Conservation (phyloP, 2,329 filamentous ascomycete species). For the Fusarium coicis region DNA sequence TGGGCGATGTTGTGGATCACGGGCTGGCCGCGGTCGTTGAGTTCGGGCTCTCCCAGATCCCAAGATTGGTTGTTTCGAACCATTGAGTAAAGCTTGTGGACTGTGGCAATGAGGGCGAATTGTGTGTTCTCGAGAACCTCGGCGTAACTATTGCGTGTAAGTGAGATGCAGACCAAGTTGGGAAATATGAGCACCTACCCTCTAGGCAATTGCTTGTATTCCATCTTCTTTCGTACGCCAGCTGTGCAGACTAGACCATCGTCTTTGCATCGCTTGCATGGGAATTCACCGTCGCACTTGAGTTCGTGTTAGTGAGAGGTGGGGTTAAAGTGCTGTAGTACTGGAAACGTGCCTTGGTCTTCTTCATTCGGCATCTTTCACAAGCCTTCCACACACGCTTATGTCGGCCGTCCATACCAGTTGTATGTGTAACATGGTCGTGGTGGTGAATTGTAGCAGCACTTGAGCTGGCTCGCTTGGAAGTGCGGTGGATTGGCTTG, state of each 20-base stretch:
- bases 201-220: slow-evolving; percentile 73
- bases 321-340: slow-evolving; percentile 1
- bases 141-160: slow-evolving; percentile 61
- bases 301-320: slow-evolving; percentile 20
- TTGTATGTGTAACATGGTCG: slow-evolving; percentile 48
- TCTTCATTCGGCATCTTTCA: slow-evolving; percentile 75
- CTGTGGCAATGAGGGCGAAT: slow-evolving; percentile 71
- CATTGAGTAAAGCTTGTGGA: slow-evolving; percentile 74
- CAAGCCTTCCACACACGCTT: slow-evolving; percentile 76
- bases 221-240: slow-evolving; percentile 73
- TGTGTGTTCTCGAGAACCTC: slow-evolving; percentile 74
- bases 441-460: slow-evolving; percentile 52
- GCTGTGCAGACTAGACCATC: slow-evolving; percentile 72
- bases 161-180: slow-evolving; percentile 9
- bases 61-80: slow-evolving; percentile 67
- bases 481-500: slow-evolving; percentile 62
- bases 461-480: slow-evolving; percentile 60
- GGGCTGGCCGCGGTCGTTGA: slow-evolving; percentile 71
- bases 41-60: slow-evolving; percentile 71
- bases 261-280: slow-evolving; percentile 74
- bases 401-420: slow-evolving; percentile 64
- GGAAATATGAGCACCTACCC: slow-evolving; percentile 56
- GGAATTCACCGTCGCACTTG: slow-evolving; percentile 73
- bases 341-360: slow-evolving; percentile 66
- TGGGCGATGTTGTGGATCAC: slow-evolving; percentile 74